phyloP scores from a whole-genome alignment of 2,329 filamentous ascomycete species.

The Teratosphaeria zuluensis region DNA sequence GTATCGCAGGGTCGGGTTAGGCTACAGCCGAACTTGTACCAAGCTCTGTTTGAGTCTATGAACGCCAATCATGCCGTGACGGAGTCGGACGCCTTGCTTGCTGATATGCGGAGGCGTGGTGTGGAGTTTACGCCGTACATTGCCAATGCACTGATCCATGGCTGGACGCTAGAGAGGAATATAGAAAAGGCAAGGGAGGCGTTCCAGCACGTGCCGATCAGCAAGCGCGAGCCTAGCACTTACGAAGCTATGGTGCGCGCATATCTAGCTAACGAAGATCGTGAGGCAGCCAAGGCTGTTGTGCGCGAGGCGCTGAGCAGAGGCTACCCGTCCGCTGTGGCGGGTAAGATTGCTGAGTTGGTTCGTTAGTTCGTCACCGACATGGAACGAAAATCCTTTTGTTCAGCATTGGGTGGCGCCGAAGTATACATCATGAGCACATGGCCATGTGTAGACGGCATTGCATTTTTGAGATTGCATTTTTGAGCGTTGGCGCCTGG shows the following conservation, averaged over 20 bases:
- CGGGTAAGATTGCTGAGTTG: constrained; percentile 86
- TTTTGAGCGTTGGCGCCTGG: constrained; percentile 2
- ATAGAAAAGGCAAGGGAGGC: constrained; percentile 68
- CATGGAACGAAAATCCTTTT: background rate
- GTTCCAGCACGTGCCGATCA: constrained; percentile 66
- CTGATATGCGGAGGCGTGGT: constrained; percentile 61
- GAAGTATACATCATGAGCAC: background rate
- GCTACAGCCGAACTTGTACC: constrained; percentile 79
- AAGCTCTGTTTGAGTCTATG: constrained; percentile 94
- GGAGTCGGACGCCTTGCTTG: constrained; percentile 57
- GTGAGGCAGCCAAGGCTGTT: constrained; percentile 63
- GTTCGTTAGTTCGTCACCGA: constrained; percentile 34
- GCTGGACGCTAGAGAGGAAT: constrained; percentile 79
- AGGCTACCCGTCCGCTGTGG: constrained; percentile 84
- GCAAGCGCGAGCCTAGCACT: constrained; percentile 87
- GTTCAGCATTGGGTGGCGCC: background rate
- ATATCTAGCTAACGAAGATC: constrained; percentile 74
- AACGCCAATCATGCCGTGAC: constrained; percentile 84
- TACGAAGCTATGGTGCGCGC: constrained; percentile 98
- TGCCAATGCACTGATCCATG: constrained; percentile 94
- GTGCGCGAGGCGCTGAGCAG: constrained; percentile 85
- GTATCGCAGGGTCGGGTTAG: constrained; percentile 57
- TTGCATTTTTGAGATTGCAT: background rate
- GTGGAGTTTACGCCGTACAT: constrained; percentile 94
- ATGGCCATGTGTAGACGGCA: background rate